Percentiles rank a stretch among this genome's conserved stretches.
phyloP scores from a whole-genome alignment of 2,329 filamentous ascomycete genomes.

The Colletotrichum sp. region DNA sequence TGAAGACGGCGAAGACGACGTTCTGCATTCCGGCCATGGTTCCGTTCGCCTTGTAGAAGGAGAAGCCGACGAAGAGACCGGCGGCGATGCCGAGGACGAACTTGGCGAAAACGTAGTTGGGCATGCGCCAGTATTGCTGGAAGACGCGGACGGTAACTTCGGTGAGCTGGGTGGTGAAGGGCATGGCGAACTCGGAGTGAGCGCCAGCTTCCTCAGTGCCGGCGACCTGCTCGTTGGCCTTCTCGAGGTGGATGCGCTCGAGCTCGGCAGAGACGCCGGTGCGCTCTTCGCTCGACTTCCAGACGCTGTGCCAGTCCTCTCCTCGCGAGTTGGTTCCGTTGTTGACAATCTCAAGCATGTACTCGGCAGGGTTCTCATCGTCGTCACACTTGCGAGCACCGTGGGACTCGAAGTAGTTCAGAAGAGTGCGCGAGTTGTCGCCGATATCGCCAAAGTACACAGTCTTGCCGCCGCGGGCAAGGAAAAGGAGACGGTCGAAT shows the following conservation, averaged over 20 bases:
- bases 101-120: slow-evolving; percentile 80
- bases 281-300: slow-evolving; percentile 61
- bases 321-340: slow-evolving; percentile 41
- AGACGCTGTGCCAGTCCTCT: slow-evolving; percentile 72
- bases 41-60: slow-evolving; percentile 63
- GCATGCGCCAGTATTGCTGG: slow-evolving; percentile 84
- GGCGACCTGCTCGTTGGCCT: slow-evolving; percentile 24
- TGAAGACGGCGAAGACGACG: slow-evolving; percentile 77
- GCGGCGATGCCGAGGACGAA: slow-evolving; percentile 62
- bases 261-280: slow-evolving; percentile 64
- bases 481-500: slow-evolving; percentile 68
- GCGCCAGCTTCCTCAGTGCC: slow-evolving; percentile 23
- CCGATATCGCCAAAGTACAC: slow-evolving; percentile 76
- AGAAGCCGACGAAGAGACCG: slow-evolving; percentile 77
- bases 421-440: slow-evolving; percentile 59
- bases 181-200: slow-evolving; percentile 77
- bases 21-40: slow-evolving; percentile 75
- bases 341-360: slow-evolving; percentile 67
- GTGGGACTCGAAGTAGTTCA: slow-evolving; percentile 69
- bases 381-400: slow-evolving; percentile 64
- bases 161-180: slow-evolving; percentile 69
- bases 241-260: slow-evolving; percentile 63
- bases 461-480: slow-evolving; percentile 68
- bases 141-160: slow-evolving; percentile 74
- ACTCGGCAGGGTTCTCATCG: slow-evolving; percentile 77